These are phyloP conservation scores for Trichoderma atrobrunneum DNA, from an alignment of 2,329 filamentous ascomycete species.

Conservation along the genomic window DNA sequence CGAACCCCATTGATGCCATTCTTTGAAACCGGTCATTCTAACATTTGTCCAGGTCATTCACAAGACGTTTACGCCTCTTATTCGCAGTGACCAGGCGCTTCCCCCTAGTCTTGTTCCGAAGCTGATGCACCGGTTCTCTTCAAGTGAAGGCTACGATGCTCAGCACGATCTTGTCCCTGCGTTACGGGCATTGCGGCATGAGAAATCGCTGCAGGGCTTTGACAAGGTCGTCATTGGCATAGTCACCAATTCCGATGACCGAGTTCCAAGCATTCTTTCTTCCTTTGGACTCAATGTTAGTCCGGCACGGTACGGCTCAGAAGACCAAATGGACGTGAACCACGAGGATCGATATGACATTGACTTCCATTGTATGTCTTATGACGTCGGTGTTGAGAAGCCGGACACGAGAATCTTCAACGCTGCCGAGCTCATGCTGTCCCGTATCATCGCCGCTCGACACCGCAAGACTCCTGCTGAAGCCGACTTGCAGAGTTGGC, in stretches of 20 bases:
- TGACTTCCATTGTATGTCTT: conserved; percentile 60
- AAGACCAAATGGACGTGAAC: background rate
- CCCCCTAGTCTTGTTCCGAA: conserved; percentile 45
- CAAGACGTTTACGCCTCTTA: conserved; percentile 49
- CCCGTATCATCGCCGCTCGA: conserved; percentile 27
- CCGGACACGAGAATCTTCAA: conserved; percentile 55
- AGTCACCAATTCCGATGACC: conserved; percentile 62
- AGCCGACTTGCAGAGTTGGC: conserved; percentile 29
- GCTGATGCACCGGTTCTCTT: conserved; percentile 53
- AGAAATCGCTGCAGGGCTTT: conserved; percentile 26
- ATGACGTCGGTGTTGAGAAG: conserved; percentile 61
- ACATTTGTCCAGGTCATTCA: conserved; percentile 46
- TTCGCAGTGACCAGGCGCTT: conserved; percentile 32
- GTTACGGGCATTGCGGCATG: conserved; percentile 40
- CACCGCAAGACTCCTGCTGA: conserved; percentile 13
- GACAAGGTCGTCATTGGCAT: conserved; percentile 50
- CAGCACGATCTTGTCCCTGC: conserved; percentile 45
- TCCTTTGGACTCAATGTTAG: conserved; percentile 52
- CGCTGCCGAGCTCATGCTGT: conserved; percentile 48
- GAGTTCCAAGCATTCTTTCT: conserved; percentile 52
- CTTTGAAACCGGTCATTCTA: background rate
- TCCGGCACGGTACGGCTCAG: conserved; percentile 30
- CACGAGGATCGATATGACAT: conserved; percentile 34
- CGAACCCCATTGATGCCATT: background rate
- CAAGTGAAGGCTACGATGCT: conserved; percentile 50